Conservation (phyloP, 1,139 yeast species). For the Sugiyamaella grinbergsii region DNA sequence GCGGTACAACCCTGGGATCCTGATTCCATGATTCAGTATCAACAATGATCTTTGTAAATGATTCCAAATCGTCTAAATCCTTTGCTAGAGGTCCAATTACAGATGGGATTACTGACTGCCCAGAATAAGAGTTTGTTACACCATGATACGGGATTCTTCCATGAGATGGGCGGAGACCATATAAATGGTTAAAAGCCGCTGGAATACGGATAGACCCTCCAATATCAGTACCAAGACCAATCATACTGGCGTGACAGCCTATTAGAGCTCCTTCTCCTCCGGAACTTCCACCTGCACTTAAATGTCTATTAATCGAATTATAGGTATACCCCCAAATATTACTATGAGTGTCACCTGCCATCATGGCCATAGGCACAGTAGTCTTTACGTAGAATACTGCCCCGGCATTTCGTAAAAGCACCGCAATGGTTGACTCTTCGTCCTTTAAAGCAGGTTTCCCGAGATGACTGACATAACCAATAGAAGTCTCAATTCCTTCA, state of each 20-base stretch:
- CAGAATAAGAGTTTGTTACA: conserved; percentile 52
- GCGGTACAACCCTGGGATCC: conserved; percentile 52
- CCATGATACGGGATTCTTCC: conserved; percentile 41
- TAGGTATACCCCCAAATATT: conserved; percentile 56
- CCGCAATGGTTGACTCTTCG: conserved; percentile 47
- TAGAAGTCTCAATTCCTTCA: conserved; percentile 26
- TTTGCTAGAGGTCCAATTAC: conserved; percentile 51
- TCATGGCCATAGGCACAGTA: conserved; percentile 59
- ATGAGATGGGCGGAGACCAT: conserved; percentile 69
- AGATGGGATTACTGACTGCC: conserved; percentile 45
- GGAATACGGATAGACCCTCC: conserved; percentile 81
- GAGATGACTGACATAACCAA: conserved; percentile 26
- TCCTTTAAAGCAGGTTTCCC: conserved; percentile 24
- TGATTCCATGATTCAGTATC: conserved; percentile 55
- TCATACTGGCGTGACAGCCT: conserved; percentile 51
- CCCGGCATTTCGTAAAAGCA: conserved; percentile 50
- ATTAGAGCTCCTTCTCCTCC: conserved; percentile 73
- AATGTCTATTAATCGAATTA: conserved; percentile 55
- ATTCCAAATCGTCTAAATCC: conserved; percentile 56
- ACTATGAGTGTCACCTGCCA: conserved; percentile 52
- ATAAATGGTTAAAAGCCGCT: conserved; percentile 68
- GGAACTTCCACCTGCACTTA: conserved; percentile 70
- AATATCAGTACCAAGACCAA: conserved; percentile 77
- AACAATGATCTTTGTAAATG: conserved; percentile 47
- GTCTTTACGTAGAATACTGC: conserved; percentile 60